Evolutionary conservation across 768 basidiomycete species (phyloP), one percentile per base, ranked within the genome.

Genomic region (Chalciporus pseudorubinellus): DNA sequence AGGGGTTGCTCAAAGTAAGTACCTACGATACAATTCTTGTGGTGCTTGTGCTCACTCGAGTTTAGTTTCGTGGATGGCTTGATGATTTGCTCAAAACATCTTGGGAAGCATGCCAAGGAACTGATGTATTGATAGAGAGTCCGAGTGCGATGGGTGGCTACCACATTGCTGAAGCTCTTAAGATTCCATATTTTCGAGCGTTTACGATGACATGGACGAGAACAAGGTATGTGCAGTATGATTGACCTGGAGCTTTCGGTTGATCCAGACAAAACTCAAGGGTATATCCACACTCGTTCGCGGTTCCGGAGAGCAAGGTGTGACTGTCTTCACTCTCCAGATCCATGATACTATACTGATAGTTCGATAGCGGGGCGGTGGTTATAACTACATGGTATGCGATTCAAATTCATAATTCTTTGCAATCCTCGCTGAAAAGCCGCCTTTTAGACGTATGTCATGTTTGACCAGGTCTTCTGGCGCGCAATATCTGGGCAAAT

Each of bases 401-500:
- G 14, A 20, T 24, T n/a, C 29, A 48, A 16, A 16, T 7, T n/a
- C 34, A 20, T n/a, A 26, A 26, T 48, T 40, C 46, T 41, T 18
- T 47, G 50, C 39, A 16, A 51, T 39, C 21, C 6, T 40, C 46
- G 40, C 44, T 59, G 36, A 55, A 26, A n/a, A 22, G 26, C 39
- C 38, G 18, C 21, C 46, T 48, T 26, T 28, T 47, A 92, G 88
- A 87, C 93, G 4, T 95, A 94, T 66, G 92, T 95, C 45, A 87
- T 98, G 83, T 98, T 98, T 65, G 97, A 95, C 61, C 92, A 95
- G 74, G 87, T 95, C 24, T 98, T 99, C 71, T 99, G 95, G 95
- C 80, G 91, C 43, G 95, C 89, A 14, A 98, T 86, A 24, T 78
- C 95, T 2, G 89, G 92, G 1, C 95, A 98, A 63, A 86, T 99